Base-by-base conservation (phyloP, 805 yeast genomes). In the Hanseniaspora clermontiae region DNA sequence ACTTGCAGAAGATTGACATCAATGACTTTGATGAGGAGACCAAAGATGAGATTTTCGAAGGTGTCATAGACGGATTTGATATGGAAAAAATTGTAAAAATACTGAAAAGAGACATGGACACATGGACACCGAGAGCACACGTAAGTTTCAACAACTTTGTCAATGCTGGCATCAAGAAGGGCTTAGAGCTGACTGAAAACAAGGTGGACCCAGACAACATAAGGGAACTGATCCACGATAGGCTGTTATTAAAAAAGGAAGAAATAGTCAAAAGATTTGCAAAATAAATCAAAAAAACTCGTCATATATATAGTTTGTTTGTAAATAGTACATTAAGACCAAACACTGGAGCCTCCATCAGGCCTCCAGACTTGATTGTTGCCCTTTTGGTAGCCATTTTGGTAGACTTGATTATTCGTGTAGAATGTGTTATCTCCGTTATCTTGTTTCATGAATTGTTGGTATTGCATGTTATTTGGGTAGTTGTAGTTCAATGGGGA, bases 161-260 rank as follows among this genome's bases (percentile, higher is more conserved):
- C n/a, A 86, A 88, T 63, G 87, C 74, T 63, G 72, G 93, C 57
- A 76, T 93, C 3, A 97, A 97, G 0, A 79, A 79, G 64, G 95
- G 88, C 19, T 87, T 93, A 95, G 80, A 81, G 63, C 71, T 75
- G 56, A 78, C 87, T 1, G 84, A 82, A 61, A 97, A 97, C 1
- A 69, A 69, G 51, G 67, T 74, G 10, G 63, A 66, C 36, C 69
- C 77, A 0, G 59, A 62, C 37, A 42, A 51, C 6, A 32, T 53
- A 12, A 46, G 47, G 19, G 24, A 46, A 14, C 32, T 45, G n/a
- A 31, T 46, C 8, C 24, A 29, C 3, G 24, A 45, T 2, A 45
- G 10, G 27, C 36, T 43, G 3, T 3, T 34, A 5, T 19, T 31
- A n/a, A 34, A 47, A 27, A 37, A 27, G 24, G 36, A 37, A 2